Percentiles rank a stretch among this genome's conserved stretches.
Conservation (phyloP, 192 early-diverging fungal genomes). For the Obelidium mucronatum region DNA sequence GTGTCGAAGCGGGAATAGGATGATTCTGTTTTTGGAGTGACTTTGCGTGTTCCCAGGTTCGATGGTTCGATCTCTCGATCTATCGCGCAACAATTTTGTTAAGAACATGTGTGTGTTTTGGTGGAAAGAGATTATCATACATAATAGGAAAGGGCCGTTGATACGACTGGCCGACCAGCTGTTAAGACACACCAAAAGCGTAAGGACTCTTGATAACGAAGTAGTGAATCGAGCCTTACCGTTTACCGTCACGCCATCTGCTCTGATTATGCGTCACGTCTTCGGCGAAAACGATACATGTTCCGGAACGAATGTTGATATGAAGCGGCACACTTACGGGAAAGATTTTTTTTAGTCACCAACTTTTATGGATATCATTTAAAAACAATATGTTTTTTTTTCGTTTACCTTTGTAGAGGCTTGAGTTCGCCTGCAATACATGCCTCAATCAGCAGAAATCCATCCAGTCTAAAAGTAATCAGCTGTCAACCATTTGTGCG, state of each 20-base stretch:
- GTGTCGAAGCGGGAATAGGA: not conserved
- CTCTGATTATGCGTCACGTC: not conserved
- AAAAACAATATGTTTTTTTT: too few relatives aligned
- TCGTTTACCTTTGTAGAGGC: not conserved
- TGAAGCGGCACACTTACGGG: not conserved
- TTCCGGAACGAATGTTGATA: constrained; percentile 11
- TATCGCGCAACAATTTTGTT: not conserved
- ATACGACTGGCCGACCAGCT: not conserved
- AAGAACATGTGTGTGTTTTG: not conserved
- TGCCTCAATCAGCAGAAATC: constrained; percentile 3
- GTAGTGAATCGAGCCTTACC: not conserved
- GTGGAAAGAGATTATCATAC: not conserved
- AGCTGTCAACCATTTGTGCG: not conserved
- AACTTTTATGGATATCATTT: too few relatives aligned
- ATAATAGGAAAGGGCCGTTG: not conserved
- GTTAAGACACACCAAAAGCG: not conserved
- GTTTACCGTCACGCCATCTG: not conserved
- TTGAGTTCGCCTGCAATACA: constrained; percentile 4
- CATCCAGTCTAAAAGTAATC: not conserved
- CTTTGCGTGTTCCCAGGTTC: not conserved
- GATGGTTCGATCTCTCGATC: not conserved
- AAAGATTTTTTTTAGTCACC: too few relatives aligned
- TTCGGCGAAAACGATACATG: not conserved
- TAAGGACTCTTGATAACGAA: too few relatives aligned
- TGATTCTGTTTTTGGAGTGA: not conserved